These are phyloP conservation scores for Podospora bellae-mahoneyi DNA, from an alignment of 495 filamentous ascomycete genomes.

Conservation along the genomic window DNA sequence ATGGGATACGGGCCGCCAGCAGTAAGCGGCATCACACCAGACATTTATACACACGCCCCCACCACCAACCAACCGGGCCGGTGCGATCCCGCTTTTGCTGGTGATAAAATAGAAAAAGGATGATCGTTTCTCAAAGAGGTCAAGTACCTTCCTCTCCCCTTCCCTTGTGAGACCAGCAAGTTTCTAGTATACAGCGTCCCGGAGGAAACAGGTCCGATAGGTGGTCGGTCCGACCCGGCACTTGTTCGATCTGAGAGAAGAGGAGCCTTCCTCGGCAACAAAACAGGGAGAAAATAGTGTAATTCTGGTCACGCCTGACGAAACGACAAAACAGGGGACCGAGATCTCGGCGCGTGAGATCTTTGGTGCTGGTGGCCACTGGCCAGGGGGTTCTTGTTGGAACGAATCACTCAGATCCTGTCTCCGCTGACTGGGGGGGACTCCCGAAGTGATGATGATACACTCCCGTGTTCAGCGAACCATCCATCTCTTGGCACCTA, in stretches of 20 bases:
- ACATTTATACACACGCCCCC: background rate
- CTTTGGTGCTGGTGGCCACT: background rate
- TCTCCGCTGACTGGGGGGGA: background rate
- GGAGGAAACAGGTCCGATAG: background rate
- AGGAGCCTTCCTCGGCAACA: background rate
- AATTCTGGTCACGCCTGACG: background rate
- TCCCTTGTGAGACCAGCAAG: too few relatives aligned
- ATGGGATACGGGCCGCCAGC: background rate
- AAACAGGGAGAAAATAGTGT: slow-evolving; percentile 6
- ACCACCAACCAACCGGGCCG: background rate
- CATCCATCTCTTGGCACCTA: background rate
- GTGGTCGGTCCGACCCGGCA: background rate
- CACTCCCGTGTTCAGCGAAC: too few relatives aligned
- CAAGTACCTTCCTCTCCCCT: background rate
- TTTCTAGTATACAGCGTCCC: background rate
- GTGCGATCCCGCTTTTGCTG: slow-evolving; percentile 2
- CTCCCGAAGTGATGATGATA: background rate
- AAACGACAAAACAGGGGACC: background rate
- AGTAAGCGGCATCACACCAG: background rate
- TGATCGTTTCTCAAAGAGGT: background rate
- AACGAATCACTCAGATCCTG: background rate
- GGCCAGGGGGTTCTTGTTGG: background rate
- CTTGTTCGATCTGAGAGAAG: background rate
- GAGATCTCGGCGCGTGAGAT: background rate
- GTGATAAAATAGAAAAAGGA: background rate